phyloP scores from a whole-genome alignment of 2,329 filamentous ascomycete genomes.

The Penicillium decumbens region DNA sequence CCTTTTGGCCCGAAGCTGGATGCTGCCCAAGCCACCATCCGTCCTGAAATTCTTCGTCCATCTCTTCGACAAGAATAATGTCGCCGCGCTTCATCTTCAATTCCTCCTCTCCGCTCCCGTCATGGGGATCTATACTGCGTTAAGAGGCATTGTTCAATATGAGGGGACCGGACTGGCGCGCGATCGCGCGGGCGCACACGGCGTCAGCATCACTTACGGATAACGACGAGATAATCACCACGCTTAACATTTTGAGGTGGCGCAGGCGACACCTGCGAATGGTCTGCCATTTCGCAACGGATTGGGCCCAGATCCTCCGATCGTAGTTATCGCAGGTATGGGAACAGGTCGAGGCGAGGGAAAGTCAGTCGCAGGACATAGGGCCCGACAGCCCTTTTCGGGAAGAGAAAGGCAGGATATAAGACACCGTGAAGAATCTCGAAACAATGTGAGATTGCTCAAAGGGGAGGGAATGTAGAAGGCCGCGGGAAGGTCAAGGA shows the following conservation, averaged over 20 bases:
- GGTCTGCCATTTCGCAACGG: conserved; percentile 13
- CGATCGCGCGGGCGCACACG: conserved; percentile 9
- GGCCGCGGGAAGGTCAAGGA: conserved; percentile 8
- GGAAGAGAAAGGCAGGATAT: conserved; percentile 3
- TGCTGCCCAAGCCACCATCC: conserved; percentile 60
- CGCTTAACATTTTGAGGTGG: conserved; percentile 37
- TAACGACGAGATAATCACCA: conserved; percentile 43
- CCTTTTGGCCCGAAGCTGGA: conserved; percentile 38
- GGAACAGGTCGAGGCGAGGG: conserved; percentile 12
- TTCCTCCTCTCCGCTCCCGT: conserved; percentile 87
- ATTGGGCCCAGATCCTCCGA: conserved; percentile 11
- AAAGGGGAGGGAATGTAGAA: conserved; percentile 19
- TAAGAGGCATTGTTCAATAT: conserved; percentile 10
- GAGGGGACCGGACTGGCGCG: conserved; percentile 1
- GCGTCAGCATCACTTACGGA: conserved; percentile 38
- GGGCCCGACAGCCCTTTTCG: conserved; percentile 25
- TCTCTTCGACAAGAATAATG: conserved; percentile 59
- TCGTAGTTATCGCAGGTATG: conserved; percentile 8
- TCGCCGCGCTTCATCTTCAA: conserved; percentile 76
- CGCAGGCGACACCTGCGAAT: conserved; percentile 11
- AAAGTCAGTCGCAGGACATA: conserved; percentile 29
- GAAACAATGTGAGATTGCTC: conserved; percentile 10
- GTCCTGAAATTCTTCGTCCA: conserved; percentile 64
- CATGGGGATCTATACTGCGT: conserved; percentile 72
- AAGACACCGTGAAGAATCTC: conserved; percentile 7